These are phyloP conservation scores for Mortierella alpina DNA, from an alignment of 192 early-diverging fungal species.

Conservation along the genomic window DNA sequence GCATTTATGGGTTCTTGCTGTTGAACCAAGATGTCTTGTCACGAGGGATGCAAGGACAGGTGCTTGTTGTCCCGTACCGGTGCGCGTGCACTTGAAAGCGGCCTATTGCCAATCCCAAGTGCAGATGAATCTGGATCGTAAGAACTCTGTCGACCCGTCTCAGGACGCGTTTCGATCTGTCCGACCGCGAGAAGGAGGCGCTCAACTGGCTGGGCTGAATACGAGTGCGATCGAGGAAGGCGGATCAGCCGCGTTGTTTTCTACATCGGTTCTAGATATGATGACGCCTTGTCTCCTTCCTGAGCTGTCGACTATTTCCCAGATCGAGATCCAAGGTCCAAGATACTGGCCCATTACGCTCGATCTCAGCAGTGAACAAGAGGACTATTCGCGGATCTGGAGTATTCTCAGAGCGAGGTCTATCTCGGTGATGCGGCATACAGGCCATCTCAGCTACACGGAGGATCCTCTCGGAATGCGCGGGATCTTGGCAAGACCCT, in stretches of 20 bases:
- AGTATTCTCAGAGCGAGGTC: constrained; percentile 50
- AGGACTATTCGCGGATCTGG: constrained; percentile 29
- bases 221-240: constrained; percentile 2
- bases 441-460: constrained; percentile 58
- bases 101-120: constrained; percentile 13
- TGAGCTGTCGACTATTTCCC: constrained; percentile 57
- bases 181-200: neutral
- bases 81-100: constrained; percentile 58
- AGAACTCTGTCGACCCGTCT: constrained; percentile 13
- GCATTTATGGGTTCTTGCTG: constrained; percentile 84
- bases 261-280: constrained; percentile 31
- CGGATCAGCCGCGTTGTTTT: constrained; percentile 1
- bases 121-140: constrained; percentile 2
- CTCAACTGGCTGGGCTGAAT: neutral
- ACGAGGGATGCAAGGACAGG: constrained; percentile 71
- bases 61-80: constrained; percentile 64
- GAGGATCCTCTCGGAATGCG: constrained; percentile 47
- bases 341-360: constrained; percentile 67
- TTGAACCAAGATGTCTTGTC: constrained; percentile 75
- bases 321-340: constrained; percentile 63
- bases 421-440: constrained; percentile 58
- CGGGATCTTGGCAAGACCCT: constrained; percentile 39
- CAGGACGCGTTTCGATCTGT: neutral
- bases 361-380: constrained; percentile 50
- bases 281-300: constrained; percentile 74